Percentiles rank a stretch among this genome's conserved stretches.
These are phyloP conservation scores for Boletus sensibilis DNA, from an alignment of 768 basidiomycete species.

Conservation along the genomic window DNA sequence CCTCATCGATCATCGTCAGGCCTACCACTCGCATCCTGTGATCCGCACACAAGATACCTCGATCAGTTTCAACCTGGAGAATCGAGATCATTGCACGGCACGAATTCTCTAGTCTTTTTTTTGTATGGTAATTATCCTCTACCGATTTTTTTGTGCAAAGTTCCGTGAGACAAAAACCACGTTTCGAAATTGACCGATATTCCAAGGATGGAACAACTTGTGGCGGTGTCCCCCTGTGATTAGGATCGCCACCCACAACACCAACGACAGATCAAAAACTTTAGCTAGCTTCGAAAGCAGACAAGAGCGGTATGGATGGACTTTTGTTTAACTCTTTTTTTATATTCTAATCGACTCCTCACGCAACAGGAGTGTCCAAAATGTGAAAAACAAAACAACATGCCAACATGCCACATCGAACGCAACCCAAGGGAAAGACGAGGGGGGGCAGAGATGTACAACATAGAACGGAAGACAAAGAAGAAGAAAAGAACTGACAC, in stretches of 20 bases:
- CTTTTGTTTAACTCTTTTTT: background rate
- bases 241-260: no score
- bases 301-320: background rate
- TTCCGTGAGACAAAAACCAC: no score
- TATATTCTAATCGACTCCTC: conserved; percentile 24
- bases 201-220: no score
- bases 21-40: no score
- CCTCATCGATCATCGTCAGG: background rate
- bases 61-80: no score
- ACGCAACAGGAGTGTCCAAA: conserved; percentile 24
- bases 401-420: conserved; percentile 11
- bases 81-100: no score
- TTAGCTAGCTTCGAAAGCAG: background rate
- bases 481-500: conserved; percentile 1
- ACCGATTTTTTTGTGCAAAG: no score
- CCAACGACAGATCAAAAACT: background rate
- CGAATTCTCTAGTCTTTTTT: no score
- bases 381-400: conserved; percentile 8
- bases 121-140: no score
- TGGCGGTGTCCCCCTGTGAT: no score
- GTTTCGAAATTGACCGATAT: no score
- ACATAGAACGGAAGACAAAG: conserved; percentile 9
- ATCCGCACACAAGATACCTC: no score
- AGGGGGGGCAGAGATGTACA: conserved; percentile 11
- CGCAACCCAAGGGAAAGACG: conserved; percentile 13